These are phyloP conservation scores for Chara braunii DNA, from an alignment of 139 green algal genomes.

Conservation along the genomic window DNA sequence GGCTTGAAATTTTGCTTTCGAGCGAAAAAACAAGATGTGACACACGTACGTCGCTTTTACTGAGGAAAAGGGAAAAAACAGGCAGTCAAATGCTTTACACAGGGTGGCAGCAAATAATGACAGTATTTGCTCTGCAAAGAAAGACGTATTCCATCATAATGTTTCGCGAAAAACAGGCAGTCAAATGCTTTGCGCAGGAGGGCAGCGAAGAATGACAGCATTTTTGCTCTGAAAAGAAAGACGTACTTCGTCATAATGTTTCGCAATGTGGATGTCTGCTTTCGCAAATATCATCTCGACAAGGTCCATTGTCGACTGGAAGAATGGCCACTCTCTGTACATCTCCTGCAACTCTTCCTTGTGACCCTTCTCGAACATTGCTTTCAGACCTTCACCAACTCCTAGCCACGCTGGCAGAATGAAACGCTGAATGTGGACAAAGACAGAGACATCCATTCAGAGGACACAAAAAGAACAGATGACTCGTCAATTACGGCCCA, in stretches of 20 bases:
- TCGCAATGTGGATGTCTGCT: constrained; percentile 73
- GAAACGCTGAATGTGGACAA: constrained; percentile 50
- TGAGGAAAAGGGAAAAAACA: no score
- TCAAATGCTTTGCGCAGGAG: not conserved
- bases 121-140: no score
- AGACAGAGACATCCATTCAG: not conserved
- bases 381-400: constrained; percentile 76
- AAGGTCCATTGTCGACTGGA: constrained; percentile 87
- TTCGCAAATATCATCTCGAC: constrained; percentile 99
- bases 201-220: not conserved
- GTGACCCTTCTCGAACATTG: constrained; percentile 54
- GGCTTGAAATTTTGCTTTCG: no score
- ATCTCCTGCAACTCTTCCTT: constrained; percentile 70
- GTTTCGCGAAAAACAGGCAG: no score
- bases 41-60: no score
- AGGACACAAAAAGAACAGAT: no score
- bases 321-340: constrained; percentile 96
- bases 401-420: constrained; percentile 96
- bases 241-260: constrained; percentile 55
- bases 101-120: no score
- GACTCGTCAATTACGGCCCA: no score
- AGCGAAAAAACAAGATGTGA: no score
- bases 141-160: not conserved
- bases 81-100: no score
- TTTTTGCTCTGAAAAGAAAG: no score